These are phyloP conservation scores for Bipolaris cookei DNA, from an alignment of 2,329 filamentous ascomycete genomes.

Conservation along the genomic window DNA sequence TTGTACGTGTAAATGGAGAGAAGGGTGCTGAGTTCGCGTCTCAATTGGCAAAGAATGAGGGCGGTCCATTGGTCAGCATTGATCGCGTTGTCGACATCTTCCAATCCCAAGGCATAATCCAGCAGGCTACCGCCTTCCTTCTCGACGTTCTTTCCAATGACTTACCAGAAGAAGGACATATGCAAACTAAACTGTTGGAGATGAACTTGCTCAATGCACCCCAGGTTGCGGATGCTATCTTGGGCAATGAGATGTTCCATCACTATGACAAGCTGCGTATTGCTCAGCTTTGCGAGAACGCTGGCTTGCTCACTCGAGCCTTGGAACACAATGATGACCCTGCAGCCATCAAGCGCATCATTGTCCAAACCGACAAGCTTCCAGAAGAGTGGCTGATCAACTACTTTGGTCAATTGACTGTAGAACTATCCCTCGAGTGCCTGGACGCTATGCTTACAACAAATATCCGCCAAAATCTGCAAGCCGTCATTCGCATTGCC, in stretches of 20 bases:
- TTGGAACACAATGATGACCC: slow-evolving; percentile 95
- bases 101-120: slow-evolving; percentile 96
- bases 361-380: slow-evolving; percentile 85
- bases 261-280: slow-evolving; percentile 93
- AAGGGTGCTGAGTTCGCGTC: slow-evolving; percentile 95
- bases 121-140: slow-evolving; percentile 97
- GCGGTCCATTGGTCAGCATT: slow-evolving; percentile 85
- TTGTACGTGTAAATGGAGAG: slow-evolving; percentile 83
- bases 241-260: slow-evolving; percentile 98
- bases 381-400: slow-evolving; percentile 88
- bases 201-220: slow-evolving; percentile 98
- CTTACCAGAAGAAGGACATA: slow-evolving; percentile 86
- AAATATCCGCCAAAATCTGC: slow-evolving; percentile 97
- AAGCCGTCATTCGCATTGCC: slow-evolving; percentile 91
- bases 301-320: slow-evolving; percentile 73
- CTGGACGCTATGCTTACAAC: slow-evolving; percentile 94
- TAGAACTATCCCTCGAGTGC: slow-evolving; percentile 93
- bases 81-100: slow-evolving; percentile 97
- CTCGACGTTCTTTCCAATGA: slow-evolving; percentile 95
- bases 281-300: slow-evolving; percentile 89
- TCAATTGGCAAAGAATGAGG: slow-evolving; percentile 87
- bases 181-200: slow-evolving; percentile 94
- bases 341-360: slow-evolving; percentile 84
- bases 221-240: slow-evolving; percentile 95
- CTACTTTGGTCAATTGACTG: slow-evolving; percentile 93